Conservation (phyloP, 768 basidiomycete genomes). For the Tricholoma terreum region DNA sequence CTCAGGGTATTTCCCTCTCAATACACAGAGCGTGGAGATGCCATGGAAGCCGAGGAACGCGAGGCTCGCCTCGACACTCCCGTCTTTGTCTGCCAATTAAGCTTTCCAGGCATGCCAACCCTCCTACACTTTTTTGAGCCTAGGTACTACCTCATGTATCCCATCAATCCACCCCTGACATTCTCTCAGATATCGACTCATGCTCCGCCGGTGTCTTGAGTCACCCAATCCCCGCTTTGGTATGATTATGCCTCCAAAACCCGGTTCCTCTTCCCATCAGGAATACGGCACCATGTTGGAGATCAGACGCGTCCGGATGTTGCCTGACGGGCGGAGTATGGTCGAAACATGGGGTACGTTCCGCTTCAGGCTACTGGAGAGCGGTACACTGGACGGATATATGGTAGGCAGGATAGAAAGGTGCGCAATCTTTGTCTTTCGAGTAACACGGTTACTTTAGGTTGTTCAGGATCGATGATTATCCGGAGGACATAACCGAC, state of each 20-base stretch:
- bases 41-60: slow-evolving; percentile 74
- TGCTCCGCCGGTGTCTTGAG: slow-evolving; percentile 94
- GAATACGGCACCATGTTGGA: slow-evolving; percentile 95
- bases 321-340: slow-evolving; percentile 86
- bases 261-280: slow-evolving; percentile 35
- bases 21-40: slow-evolving; percentile 59
- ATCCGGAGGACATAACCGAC: slow-evolving; percentile 35
- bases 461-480: slow-evolving; percentile 24
- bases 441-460: not conserved
- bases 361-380: slow-evolving; percentile 85
- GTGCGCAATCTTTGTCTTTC: slow-evolving; percentile 21
- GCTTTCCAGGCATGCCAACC: slow-evolving; percentile 90
- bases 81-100: slow-evolving; percentile 86
- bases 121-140: slow-evolving; percentile 94
- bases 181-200: slow-evolving; percentile 71
- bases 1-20: slow-evolving; percentile 62
- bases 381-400: slow-evolving; percentile 85
- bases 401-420: slow-evolving; percentile 78
- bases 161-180: not conserved
- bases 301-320: slow-evolving; percentile 81
- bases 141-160: slow-evolving; percentile 34
- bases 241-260: slow-evolving; percentile 76
- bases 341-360: slow-evolving; percentile 61
- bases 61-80: slow-evolving; percentile 82
- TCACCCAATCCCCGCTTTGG: slow-evolving; percentile 78